Evolutionary conservation across 1,284 basidiomycete genomes (phyloP).

Genomic region (Microbotryum silenes-acaulis): DNA sequence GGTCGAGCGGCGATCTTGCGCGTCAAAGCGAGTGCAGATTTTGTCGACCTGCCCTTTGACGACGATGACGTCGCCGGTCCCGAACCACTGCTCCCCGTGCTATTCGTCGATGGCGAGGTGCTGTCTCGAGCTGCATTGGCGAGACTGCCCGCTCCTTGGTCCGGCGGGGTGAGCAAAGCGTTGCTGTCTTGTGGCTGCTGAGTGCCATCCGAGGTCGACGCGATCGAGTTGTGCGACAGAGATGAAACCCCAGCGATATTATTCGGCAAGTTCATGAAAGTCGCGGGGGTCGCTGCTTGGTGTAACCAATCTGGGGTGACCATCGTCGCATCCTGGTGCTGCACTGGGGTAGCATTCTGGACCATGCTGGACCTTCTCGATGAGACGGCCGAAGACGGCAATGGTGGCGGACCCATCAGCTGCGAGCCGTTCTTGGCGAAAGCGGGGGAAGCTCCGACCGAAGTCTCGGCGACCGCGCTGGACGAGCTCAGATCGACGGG

Average conservation of each 20-base stretch:
- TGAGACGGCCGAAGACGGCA: constrained; percentile 1
- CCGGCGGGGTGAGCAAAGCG: too few species aligned
- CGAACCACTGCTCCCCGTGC: too few species aligned
- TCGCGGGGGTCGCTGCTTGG: constrained; percentile 32
- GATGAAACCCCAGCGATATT: constrained; percentile 5
- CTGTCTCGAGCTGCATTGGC: too few species aligned
- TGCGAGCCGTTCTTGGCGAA: background rate
- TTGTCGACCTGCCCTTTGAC: constrained; percentile 1
- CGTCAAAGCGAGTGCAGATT: background rate
- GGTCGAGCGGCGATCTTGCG: background rate
- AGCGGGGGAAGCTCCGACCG: background rate
- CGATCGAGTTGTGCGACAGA: too few species aligned
- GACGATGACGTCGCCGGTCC: too few species aligned
- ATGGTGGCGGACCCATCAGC: constrained; percentile 29
- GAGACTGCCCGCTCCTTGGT: too few species aligned
- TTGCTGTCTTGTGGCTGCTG: too few species aligned
- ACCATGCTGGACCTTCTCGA: background rate
- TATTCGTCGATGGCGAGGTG: too few species aligned
- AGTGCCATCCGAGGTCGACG: too few species aligned
- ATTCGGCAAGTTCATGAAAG: constrained; percentile 33
- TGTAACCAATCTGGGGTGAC: constrained; percentile 5
- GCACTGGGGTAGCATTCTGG: background rate
- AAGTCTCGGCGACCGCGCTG: background rate
- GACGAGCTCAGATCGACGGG: constrained; percentile 23
- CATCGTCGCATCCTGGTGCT: background rate